Base-by-base conservation (phyloP, 116 monocot species). In the Posidonia oceanica region DNA sequence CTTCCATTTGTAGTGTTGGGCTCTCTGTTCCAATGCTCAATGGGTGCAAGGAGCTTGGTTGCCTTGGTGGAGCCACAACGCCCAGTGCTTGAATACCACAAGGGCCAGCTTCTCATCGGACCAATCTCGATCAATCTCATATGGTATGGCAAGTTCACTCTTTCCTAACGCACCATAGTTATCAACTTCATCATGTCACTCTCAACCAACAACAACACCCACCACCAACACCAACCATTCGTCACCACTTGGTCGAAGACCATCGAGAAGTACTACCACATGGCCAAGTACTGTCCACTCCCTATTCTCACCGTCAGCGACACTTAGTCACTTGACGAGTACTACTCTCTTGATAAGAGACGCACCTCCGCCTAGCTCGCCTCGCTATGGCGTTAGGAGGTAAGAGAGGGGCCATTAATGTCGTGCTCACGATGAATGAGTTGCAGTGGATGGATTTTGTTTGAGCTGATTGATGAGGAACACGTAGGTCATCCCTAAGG, bases 161-260 rank as follows among this genome's bases (percentile, higher is more conserved):
- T 75, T 13, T 13, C 78, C n/a, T 72, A 83, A 61, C 71, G 71
- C 7, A 48, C 82, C 63, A 72, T 72, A 68, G 21, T 82, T 74
- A 12, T 71, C 59, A 75, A 82, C 77, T 82, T 82, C 79, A 10
- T 82, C 66, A 3, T 63, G 15, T 80, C 83, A 4, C 68, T 86
- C n/a, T 73, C 76, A 13, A 2, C 51, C 67, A 22, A 18, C 14
- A n/a, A 77, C 72, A 2, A 52, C n/a, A 2, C 56, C 36, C 20
- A 61, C 29, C 0, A 39, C n/a, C 61, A 20, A 52, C 53, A 64
- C 2, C 69, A 74, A 38, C 81, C 78, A 2, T 78, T 85, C 3
- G 85, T 94, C 0, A 55, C 83, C 36, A 39, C 82, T 4, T 94
- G 94, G 94, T 94, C 79, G 82, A 72, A 73, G 52, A 82, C 80